Evolutionary conservation across 176 grass and related monocot species (phyloP).

Genomic region (Aegilops tauschii): DNA sequence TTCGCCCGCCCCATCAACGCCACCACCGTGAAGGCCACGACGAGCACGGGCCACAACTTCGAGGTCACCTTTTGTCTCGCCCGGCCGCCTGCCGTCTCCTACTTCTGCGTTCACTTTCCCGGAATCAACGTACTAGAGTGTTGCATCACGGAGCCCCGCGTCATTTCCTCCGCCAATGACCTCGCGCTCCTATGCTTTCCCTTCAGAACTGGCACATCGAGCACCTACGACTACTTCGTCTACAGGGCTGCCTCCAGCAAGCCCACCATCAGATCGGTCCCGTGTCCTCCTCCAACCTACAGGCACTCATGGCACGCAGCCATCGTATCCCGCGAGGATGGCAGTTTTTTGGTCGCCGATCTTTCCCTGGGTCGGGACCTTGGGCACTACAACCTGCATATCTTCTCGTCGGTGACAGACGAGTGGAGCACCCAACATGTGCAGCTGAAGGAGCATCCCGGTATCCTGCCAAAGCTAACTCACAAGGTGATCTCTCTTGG

Average conservation of each 20-base stretch:
- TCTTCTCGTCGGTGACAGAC: neutral
- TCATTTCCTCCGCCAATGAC: neutral
- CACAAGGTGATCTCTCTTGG: neutral
- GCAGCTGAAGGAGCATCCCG: neutral
- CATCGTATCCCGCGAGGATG: neutral
- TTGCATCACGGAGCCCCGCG: neutral
- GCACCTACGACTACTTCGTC: too few relatives aligned
- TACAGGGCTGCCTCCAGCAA: too few relatives aligned
- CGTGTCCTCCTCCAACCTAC: neutral
- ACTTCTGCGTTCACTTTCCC: neutral
- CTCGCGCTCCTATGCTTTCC: neutral
- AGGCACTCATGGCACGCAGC: neutral
- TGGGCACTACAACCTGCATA: too few relatives aligned
- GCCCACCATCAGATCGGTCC: neutral
- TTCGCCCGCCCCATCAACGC: neutral
- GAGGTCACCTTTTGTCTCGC: neutral
- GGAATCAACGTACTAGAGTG: neutral
- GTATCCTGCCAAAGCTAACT: neutral
- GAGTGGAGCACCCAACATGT: neutral
- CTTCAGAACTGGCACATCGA: neutral
- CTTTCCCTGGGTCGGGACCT: too few relatives aligned
- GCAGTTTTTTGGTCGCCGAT: too few relatives aligned
- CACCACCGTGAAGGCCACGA: neutral
- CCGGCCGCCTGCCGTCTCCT: conserved; percentile 2
- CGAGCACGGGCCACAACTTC: neutral